A percentile compares a stretch with the other conserved stretches of the same genome.
Conservation (phyloP, 257 asterid species). For the Solanum lycopersicoides region DNA sequence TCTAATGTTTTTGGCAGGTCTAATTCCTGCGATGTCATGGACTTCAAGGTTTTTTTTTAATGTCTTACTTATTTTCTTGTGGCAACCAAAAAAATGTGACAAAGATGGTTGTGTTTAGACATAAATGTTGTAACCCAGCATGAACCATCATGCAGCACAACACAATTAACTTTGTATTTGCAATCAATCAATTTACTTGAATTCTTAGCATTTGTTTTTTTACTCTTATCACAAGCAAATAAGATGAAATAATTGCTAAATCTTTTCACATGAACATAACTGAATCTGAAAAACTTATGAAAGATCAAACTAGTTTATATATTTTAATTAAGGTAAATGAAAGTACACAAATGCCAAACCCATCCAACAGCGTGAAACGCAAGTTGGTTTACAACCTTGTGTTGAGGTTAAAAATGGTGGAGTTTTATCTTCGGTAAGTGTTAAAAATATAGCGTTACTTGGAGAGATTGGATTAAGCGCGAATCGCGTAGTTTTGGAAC, state of each 20-base stretch:
- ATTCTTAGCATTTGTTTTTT: too few species aligned
- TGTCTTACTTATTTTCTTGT: too few species aligned
- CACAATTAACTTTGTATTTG: too few species aligned
- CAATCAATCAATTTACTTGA: too few species aligned
- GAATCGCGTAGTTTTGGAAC: slow-evolving; percentile 2
- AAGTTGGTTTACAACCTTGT: not conserved
- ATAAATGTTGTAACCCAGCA: too few species aligned
- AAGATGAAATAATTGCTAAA: slow-evolving; percentile 11
- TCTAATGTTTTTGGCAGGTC: too few species aligned
- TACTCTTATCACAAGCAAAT: too few species aligned
- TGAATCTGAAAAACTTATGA: slow-evolving; percentile 9
- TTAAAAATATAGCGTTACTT: slow-evolving; percentile 2
- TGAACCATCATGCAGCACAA: too few species aligned
- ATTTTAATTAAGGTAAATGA: slow-evolving; percentile 4
- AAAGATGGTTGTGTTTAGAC: too few species aligned
- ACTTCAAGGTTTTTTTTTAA: too few species aligned
- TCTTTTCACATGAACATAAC: not conserved
- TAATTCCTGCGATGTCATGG: too few species aligned
- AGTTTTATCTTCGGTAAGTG: not conserved
- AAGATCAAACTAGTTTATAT: slow-evolving; percentile 12
- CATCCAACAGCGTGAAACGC: not conserved
- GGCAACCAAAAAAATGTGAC: too few species aligned
- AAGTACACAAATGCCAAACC: slow-evolving; percentile 5
- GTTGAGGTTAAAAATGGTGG: not conserved
- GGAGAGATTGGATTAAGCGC: slow-evolving; percentile 19